Evolutionary conservation across 768 basidiomycete species (phyloP).

Genomic region (Russula dissimulans): DNA sequence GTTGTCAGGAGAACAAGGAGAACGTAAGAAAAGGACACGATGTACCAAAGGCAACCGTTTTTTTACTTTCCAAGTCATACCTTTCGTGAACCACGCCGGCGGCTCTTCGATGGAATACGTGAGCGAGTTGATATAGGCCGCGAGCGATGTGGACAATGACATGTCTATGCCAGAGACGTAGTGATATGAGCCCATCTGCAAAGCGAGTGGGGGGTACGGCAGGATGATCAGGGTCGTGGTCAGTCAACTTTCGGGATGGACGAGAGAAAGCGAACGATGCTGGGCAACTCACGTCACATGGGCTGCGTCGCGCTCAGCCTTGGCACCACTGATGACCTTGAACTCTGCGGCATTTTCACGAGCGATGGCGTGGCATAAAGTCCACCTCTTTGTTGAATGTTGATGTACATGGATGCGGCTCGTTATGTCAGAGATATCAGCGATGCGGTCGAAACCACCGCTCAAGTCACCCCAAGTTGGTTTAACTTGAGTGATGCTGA

Average conservation of each 20-base stretch:
- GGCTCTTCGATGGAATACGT: constrained; percentile 90
- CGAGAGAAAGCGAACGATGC: background rate
- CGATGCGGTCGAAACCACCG: too few relatives aligned
- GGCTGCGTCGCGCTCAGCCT: constrained; percentile 93
- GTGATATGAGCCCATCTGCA: constrained; percentile 89
- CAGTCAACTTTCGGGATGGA: too few relatives aligned
- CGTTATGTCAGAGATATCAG: constrained; percentile 31
- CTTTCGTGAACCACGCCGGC: constrained; percentile 86
- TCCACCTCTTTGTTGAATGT: constrained; percentile 81
- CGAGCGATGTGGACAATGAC: constrained; percentile 92
- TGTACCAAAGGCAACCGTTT: constrained; percentile 87
- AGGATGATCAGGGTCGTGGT: background rate
- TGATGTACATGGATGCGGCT: constrained; percentile 71
- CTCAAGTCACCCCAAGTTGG: too few relatives aligned
- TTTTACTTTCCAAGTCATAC: constrained; percentile 79
- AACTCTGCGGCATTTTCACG: constrained; percentile 95
- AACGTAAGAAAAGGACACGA: background rate
- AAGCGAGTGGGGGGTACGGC: background rate
- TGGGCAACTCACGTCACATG: constrained; percentile 52
- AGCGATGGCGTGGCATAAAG: constrained; percentile 87
- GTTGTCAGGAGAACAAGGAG: background rate
- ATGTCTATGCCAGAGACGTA: constrained; percentile 98
- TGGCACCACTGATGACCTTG: constrained; percentile 80
- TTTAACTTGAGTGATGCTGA: too few relatives aligned
- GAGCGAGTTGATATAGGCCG: constrained; percentile 98